A percentile compares a stretch with the other conserved stretches of the same genome.
phyloP scores from a whole-genome alignment of 352 stramenopile genomes.

The Pythium pyrilobum region DNA sequence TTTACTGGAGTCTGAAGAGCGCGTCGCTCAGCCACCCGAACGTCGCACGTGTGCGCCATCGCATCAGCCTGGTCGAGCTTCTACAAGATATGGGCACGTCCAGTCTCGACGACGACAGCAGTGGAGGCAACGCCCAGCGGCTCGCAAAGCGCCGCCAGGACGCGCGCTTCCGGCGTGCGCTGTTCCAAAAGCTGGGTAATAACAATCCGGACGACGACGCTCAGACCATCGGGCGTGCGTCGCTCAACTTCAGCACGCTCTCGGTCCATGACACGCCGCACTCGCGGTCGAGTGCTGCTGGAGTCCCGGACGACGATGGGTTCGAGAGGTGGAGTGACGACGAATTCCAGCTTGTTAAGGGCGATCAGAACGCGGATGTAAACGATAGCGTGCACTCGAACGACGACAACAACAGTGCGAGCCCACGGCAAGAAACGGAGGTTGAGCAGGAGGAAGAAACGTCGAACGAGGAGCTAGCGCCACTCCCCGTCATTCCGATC shows the following conservation, averaged over 20 bases:
- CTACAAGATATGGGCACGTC: conserved; percentile 58
- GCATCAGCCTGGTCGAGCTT: conserved; percentile 51
- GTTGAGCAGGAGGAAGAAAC: too few species aligned
- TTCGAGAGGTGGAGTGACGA: conserved; percentile 8
- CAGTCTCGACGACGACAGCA: conserved; percentile 33
- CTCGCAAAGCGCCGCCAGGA: conserved; percentile 11
- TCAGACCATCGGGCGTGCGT: conserved; percentile 1
- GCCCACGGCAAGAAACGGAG: too few species aligned
- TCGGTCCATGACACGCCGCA: conserved; percentile 40
- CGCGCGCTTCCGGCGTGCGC: conserved; percentile 32
- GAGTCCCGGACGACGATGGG: conserved; percentile 6
- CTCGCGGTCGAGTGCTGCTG: conserved; percentile 20
- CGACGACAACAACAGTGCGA: neutral
- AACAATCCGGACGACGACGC: conserved; percentile 1
- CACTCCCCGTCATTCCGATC: too few species aligned
- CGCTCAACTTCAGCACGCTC: conserved; percentile 15
- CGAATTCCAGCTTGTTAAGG: too few species aligned
- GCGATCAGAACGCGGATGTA: too few species aligned
- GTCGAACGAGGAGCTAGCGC: too few species aligned
- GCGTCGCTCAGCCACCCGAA: conserved; percentile 58
- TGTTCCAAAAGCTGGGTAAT: conserved; percentile 19
- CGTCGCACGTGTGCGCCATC: conserved; percentile 55
- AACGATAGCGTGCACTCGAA: too few species aligned
- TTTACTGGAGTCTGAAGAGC: conserved; percentile 65
- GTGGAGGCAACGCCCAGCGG: neutral